Conservation (phyloP, 2,329 filamentous ascomycete species). For the Clonostachys solani region DNA sequence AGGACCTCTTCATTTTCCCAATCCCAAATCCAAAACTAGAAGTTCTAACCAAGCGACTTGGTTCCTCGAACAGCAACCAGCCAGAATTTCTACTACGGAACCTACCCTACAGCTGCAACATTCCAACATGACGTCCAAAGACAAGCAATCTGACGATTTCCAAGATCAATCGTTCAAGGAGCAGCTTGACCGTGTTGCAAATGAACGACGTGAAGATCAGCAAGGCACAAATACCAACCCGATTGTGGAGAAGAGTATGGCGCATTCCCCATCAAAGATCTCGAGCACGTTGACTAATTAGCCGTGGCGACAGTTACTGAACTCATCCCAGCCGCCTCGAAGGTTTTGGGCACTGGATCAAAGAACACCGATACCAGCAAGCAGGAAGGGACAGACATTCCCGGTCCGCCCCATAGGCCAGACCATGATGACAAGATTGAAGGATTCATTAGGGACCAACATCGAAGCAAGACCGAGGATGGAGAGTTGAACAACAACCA, state of each 20-base stretch:
- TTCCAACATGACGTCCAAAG: neutral
- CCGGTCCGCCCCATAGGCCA: slow-evolving; percentile 36
- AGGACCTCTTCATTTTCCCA: too few relatives aligned
- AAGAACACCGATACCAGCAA: slow-evolving; percentile 11
- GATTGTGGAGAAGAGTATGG: slow-evolving; percentile 37
- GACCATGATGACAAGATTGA: slow-evolving; percentile 44
- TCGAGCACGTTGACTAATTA: neutral
- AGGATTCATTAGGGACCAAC: slow-evolving; percentile 48
- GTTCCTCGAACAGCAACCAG: too few relatives aligned
- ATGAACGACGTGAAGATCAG: slow-evolving; percentile 18
- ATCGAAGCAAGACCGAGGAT: slow-evolving; percentile 35
- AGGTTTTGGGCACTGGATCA: slow-evolving; percentile 24
- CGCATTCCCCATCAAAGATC: neutral
- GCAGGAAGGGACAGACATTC: slow-evolving; percentile 10
- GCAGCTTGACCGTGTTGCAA: slow-evolving; percentile 36
- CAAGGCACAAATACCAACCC: slow-evolving; percentile 20
- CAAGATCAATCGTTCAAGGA: slow-evolving; percentile 31
- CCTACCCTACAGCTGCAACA: too few relatives aligned
- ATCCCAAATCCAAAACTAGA: too few relatives aligned
- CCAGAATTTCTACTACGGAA: too few relatives aligned
- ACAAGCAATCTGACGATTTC: neutral
- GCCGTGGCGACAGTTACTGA: slow-evolving; percentile 27
- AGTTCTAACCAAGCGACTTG: too few relatives aligned
- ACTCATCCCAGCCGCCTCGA: slow-evolving; percentile 35
- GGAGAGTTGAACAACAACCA: slow-evolving; percentile 4